Base-by-base conservation (phyloP, 2,329 filamentous ascomycete species). In the Trichoderma koningiopsis region DNA sequence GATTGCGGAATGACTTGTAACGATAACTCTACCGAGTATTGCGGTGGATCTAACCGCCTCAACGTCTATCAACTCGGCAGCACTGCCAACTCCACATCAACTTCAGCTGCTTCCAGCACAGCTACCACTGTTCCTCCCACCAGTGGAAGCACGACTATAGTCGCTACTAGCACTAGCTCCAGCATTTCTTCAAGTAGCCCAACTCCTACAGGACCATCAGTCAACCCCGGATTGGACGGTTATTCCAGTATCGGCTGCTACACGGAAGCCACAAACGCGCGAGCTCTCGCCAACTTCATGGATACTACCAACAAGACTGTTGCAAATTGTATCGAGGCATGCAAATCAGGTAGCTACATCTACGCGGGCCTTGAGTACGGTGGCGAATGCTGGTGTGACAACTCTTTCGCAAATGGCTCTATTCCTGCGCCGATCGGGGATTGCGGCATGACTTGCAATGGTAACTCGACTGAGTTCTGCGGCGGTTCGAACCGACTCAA, bases 341-440 rank as follows among this genome's bases (percentile, higher is more conserved):
- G 80, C 59, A 75, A 74, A 14, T 76, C 60, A 1, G n/a, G 40
- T n/a, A 70, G 49, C 3, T 80, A 78, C 31, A 58, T 69, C 0
- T 79, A 78, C 10, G 79, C 78, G 4, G 80, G 80, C 22, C 49
- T 81, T 0, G 79, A 82, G 57, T 81, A 81, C n/a, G 79, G 79
- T 1, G 78, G 79, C 52, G 80, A 82, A 76, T 82, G 80, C 19
- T 82, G 78, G 72, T 82, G 80, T 7, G 80, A 77, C 1, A 78
- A 79, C 66, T 22, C 33, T 0, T 74, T 81, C 4, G 40, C 57
- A 0, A 66, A 68, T 14, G 79, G 77, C 0, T 73, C 80, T 0
- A 68, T 77, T 1, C 68, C 75, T 13, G 77, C 80, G 0, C 69
- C 76, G 0, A 73, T 74, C 2, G 60, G 72, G 0, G 78, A 81